Conservation (phyloP, 371 early-diverging fungal species). For the Actinomortierella ambigua region DNA sequence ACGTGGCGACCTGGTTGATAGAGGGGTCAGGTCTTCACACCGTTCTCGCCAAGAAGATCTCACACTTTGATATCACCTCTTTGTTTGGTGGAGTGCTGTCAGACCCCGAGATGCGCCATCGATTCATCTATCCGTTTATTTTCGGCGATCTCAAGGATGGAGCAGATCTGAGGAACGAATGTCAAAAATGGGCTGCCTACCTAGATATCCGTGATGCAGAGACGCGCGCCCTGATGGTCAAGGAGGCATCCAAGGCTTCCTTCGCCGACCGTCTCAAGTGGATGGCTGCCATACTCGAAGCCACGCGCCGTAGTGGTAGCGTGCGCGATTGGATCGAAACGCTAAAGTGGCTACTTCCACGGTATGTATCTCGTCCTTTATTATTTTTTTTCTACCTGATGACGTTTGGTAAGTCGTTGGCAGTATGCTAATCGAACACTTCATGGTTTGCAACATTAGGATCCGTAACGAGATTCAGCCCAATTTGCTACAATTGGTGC, state of each 20-base stretch:
- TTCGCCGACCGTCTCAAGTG: constrained; percentile 40
- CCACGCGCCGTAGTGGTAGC: not conserved
- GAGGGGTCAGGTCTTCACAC: constrained; percentile 17
- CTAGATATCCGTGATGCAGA: constrained; percentile 34
- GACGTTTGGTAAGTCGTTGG: not conserved
- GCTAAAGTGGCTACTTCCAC: not conserved
- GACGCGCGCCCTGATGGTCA: constrained; percentile 20
- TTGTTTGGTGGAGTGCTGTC: constrained; percentile 18
- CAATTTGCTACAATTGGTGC: constrained; percentile 15
- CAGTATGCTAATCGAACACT: too few relatives aligned
- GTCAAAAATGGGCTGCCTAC: constrained; percentile 23
- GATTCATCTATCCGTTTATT: constrained; percentile 25
- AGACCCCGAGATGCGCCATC: constrained; percentile 27
- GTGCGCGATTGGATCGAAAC: not conserved
- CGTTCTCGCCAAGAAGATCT: constrained; percentile 5
- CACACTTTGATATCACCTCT: constrained; percentile 6
- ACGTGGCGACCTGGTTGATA: constrained; percentile 15
- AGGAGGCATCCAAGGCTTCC: constrained; percentile 31
- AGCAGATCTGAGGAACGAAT: too few relatives aligned
- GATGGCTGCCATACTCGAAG: not conserved
- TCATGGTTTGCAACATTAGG: constrained; percentile 12
- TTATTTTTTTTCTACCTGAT: too few relatives aligned
- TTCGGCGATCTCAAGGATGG: constrained; percentile 25
- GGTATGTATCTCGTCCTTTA: not conserved
- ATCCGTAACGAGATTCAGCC: constrained; percentile 46